Conservation (phyloP, 192 early-diverging fungal genomes). For the Podila epicladia region DNA sequence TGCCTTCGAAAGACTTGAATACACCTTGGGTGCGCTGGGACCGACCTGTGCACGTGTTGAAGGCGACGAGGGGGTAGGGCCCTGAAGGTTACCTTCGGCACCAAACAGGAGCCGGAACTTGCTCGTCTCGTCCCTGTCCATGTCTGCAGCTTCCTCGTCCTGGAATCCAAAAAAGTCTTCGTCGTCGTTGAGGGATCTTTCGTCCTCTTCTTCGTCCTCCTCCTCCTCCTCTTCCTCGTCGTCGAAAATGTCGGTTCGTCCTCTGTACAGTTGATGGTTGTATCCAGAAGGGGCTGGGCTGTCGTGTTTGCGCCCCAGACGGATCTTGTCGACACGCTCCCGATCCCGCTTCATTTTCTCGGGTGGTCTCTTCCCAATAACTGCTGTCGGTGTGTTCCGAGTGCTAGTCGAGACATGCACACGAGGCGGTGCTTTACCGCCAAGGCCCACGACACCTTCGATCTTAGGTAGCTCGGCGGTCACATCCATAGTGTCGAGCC, state of each 20-base stretch:
- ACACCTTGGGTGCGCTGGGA: neutral
- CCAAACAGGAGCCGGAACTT: neutral
- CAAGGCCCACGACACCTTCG: conserved; percentile 31
- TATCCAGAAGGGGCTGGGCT: too few species aligned
- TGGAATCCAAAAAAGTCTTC: neutral
- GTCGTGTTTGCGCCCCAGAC: too few species aligned
- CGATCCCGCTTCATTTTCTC: too few species aligned
- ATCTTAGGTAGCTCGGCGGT: conserved; percentile 30
- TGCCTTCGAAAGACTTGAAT: conserved; percentile 1
- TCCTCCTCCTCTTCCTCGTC: conserved; percentile 16
- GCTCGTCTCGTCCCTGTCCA: conserved; percentile 2
- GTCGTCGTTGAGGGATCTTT: too few species aligned
- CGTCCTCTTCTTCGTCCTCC: neutral
- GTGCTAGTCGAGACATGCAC: neutral
- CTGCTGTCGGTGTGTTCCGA: too few species aligned
- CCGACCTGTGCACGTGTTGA: neutral
- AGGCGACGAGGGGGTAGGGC: neutral
- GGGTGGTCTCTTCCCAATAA: too few species aligned
- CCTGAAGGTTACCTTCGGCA: neutral
- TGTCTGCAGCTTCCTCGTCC: conserved; percentile 1
- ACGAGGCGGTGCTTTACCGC: conserved; percentile 10
- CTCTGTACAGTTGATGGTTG: too few species aligned
- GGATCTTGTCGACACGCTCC: too few species aligned
- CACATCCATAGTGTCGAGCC: conserved; percentile 18
- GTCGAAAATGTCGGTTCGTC: neutral